Percentiles rank a stretch among this genome's conserved stretches.
Evolutionary conservation across 768 basidiomycete genomes (phyloP).

Genomic region (Boletellus ananiceps): DNA sequence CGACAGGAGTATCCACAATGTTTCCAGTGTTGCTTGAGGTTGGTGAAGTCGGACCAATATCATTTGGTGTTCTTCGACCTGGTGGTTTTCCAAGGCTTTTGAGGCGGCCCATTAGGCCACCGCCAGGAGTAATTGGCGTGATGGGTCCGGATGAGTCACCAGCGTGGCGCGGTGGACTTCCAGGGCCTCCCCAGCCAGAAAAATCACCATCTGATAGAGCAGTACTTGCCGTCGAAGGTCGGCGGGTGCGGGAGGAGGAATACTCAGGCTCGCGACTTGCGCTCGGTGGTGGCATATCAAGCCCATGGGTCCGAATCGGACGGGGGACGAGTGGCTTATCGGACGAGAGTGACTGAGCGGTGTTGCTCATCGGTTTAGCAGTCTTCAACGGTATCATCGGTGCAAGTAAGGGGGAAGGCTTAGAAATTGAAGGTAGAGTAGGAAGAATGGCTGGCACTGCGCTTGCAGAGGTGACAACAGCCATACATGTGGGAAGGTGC

Average conservation of each 20-base stretch:
- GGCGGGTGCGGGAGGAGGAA: slow-evolving; percentile 44
- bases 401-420: slow-evolving; percentile 53
- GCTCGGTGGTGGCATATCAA: slow-evolving; percentile 33
- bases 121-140: slow-evolving; percentile 46
- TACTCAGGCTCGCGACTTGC: slow-evolving; percentile 45
- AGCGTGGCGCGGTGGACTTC: slow-evolving; percentile 32
- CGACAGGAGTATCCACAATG: slow-evolving; percentile 10
- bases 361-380: slow-evolving; percentile 29
- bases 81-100: slow-evolving; percentile 67
- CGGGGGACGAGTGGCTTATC: slow-evolving; percentile 31
- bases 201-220: slow-evolving; percentile 49
- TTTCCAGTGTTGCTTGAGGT: slow-evolving; percentile 11
- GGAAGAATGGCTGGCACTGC: slow-evolving; percentile 67
- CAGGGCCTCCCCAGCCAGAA: slow-evolving; percentile 37
- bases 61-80: slow-evolving; percentile 29
- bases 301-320: slow-evolving; percentile 41
- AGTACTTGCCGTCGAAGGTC: slow-evolving; percentile 40
- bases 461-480: slow-evolving; percentile 57
- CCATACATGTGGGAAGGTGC: slow-evolving; percentile 29
- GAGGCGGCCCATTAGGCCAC: slow-evolving; percentile 74
- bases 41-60: slow-evolving; percentile 25
- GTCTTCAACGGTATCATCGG: slow-evolving; percentile 53
- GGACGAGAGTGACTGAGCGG: slow-evolving; percentile 41
- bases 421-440: slow-evolving; percentile 37
- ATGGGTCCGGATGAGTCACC: slow-evolving; percentile 33